Percentiles rank a stretch among this genome's conserved stretches.
phyloP scores from a whole-genome alignment of 2,329 filamentous ascomycete species.

The Cadophora gregata region DNA sequence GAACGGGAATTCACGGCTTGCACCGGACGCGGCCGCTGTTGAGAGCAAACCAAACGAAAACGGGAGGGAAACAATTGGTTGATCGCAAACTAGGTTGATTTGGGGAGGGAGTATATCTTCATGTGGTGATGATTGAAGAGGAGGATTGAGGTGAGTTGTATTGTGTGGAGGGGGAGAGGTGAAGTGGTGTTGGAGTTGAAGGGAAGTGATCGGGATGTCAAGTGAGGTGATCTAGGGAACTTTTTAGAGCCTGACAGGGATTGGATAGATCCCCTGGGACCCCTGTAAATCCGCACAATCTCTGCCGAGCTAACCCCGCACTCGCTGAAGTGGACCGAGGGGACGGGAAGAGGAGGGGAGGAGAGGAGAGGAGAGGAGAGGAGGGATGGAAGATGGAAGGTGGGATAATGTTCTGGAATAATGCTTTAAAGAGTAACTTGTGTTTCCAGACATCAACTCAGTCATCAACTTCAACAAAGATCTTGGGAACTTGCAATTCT shows the following conservation, averaged over 20 bases:
- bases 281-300: neutral
- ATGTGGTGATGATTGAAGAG: neutral
- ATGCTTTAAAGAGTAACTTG: too few species aligned
- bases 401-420: neutral
- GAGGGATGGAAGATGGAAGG: neutral
- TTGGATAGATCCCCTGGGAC: neutral
- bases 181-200: slow-evolving; percentile 13
- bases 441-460: neutral
- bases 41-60: neutral
- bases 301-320: slow-evolving; percentile 6
- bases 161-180: neutral
- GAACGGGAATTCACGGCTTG: slow-evolving; percentile 31
- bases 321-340: neutral
- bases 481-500: too few species aligned
- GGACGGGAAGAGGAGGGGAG: neutral
- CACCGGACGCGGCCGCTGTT: slow-evolving; percentile 12
- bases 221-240: slow-evolving; percentile 1
- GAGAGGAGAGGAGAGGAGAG: neutral
- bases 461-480: neutral
- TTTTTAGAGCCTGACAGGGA: slow-evolving; percentile 13
- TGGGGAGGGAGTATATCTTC: neutral
- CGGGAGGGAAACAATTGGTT: neutral
- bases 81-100: neutral
- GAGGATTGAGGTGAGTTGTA: neutral
- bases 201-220: neutral